Percentiles rank a stretch among this genome's conserved stretches.
Conservation (phyloP, 805 yeast genomes). For the Pichia cephalocereana region DNA sequence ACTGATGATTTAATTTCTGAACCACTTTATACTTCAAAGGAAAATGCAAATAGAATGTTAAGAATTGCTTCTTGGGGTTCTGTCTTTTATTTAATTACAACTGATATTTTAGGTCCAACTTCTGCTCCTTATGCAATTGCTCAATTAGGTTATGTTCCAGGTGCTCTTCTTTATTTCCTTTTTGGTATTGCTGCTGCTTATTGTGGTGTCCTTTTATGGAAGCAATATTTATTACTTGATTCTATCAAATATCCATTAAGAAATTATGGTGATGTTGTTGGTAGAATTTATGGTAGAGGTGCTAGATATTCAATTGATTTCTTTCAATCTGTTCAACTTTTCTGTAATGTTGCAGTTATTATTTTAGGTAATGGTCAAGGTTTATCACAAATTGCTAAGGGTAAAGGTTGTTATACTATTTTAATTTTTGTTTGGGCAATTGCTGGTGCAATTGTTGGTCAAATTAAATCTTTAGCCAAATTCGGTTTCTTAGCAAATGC, state of each 20-base stretch:
- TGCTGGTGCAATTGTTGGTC: conserved; percentile 36
- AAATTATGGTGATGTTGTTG: conserved; percentile 34
- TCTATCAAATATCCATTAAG: conserved; percentile 35
- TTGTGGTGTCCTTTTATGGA: conserved; percentile 32
- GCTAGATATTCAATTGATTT: conserved; percentile 27
- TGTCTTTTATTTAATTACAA: conserved; percentile 38
- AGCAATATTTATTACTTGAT: conserved; percentile 29
- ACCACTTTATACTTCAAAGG: conserved; percentile 4
- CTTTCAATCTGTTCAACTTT: conserved; percentile 34
- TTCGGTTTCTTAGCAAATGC: conserved; percentile 35
- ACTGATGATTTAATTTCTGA: background rate
- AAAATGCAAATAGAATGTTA: conserved; percentile 6
- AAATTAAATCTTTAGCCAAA: conserved; percentile 30
- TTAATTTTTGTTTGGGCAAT: conserved; percentile 35
- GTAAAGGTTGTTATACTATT: conserved; percentile 31
- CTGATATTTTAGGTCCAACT: conserved; percentile 40
- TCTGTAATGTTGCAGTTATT: conserved; percentile 35
- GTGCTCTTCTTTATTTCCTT: conserved; percentile 31
- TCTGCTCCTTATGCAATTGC: conserved; percentile 38
- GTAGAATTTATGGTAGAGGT: conserved; percentile 29
- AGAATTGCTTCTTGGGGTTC: conserved; percentile 13
- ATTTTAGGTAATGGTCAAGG: conserved; percentile 34
- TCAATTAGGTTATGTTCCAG: conserved; percentile 38
- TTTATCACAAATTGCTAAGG: conserved; percentile 30
- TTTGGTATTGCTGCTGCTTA: conserved; percentile 35